Evolutionary conservation across 2,329 filamentous ascomycete species (phyloP), one percentile per base, ranked within the genome.

Genomic region (Biscogniauxia marginata): DNA sequence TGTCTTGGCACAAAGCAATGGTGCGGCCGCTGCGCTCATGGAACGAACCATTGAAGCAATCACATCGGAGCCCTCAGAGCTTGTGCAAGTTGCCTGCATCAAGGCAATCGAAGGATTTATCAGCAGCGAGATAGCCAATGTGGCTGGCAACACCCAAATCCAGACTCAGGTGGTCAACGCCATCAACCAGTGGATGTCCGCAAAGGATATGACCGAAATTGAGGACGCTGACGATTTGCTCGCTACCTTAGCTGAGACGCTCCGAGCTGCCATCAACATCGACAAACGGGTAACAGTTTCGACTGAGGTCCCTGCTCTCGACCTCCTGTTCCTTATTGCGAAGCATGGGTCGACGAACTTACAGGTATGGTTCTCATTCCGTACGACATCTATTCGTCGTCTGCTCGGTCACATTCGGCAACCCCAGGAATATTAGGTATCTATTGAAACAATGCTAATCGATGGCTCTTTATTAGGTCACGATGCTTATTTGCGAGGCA

Each of bases 31-130:
- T 13, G 81, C 79, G 6, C 81, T 93, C 56, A 79, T 93, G 63
- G 86, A 92, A 65, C 84, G 82, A 30, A 88, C 90, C 1, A 82
- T 98, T 52, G 84, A 88, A 50, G 87, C 88, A 7, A 90, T 96
- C 62, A 85, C 84, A 8, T 79, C 79, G 34, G 93, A 96, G 62
- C 78, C 86, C 19, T 89, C 90, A 0, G 93, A 97, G 71, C 86
- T 98, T 34, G 93, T 98, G 46, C 91, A 95, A 71, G 93, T 96
- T 18, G 87, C 93, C 19, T 96, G 91, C 67, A 89, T 98, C 66
- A 93, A 93, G 70, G 88, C 91, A 1, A 75, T 96, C 34, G 91
- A 97, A 67, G 81, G 82, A 16, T 82, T 86, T 56, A 79, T 86
- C 51, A 78, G 75, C 57, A 78, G 80, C 71, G 63, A 59, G 11